These are phyloP conservation scores for Akanthomyces muscarius DNA, from an alignment of 2,329 filamentous ascomycete genomes.

Conservation along the genomic window DNA sequence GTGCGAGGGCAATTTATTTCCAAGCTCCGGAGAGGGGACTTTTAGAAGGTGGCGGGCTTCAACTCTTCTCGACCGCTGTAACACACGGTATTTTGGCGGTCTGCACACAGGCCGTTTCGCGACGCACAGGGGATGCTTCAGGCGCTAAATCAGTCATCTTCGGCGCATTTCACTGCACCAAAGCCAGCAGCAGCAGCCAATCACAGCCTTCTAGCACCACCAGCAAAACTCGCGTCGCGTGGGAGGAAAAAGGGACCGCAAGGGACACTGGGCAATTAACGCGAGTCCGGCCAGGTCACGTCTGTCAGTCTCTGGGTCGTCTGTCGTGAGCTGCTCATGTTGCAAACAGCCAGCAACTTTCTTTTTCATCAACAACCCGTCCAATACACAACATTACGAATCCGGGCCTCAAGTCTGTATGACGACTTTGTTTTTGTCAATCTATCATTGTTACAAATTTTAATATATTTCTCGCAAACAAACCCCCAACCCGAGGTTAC, in stretches of 20 bases:
- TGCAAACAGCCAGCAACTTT: neutral
- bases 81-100: no score
- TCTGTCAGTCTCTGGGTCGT: neutral
- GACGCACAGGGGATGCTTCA: neutral
- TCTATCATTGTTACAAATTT: neutral
- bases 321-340: neutral
- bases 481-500: neutral
- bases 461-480: neutral
- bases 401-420: neutral
- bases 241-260: neutral
- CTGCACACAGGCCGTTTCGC: no score
- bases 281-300: constrained; percentile 3
- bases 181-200: neutral
- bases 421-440: neutral
- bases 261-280: constrained; percentile 8
- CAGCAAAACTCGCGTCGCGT: constrained; percentile 14
- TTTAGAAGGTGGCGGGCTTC: neutral
- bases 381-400: neutral
- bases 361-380: neutral
- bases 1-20: neutral
- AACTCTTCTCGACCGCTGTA: neutral
- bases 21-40: neutral
- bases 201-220: neutral
- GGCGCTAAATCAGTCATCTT: no score
- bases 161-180: no score